Evolutionary conservation across 768 basidiomycete species (phyloP).

Genomic region (Lanmaoa rubissima): DNA sequence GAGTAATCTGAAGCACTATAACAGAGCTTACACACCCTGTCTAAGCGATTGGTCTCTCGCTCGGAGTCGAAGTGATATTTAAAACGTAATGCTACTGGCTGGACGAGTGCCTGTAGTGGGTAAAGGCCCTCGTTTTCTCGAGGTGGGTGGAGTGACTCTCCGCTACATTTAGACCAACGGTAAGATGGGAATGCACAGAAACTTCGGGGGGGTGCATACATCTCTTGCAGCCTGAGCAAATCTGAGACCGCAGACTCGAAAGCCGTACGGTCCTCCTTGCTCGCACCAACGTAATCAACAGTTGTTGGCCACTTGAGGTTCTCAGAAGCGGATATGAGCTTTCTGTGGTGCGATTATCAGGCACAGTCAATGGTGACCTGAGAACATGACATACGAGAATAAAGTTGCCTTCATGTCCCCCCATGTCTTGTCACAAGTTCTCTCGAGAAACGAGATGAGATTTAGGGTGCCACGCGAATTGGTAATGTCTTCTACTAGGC

Average conservation of each 20-base stretch:
- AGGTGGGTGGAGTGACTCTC: slow-evolving; percentile 43
- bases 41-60: slow-evolving; percentile 84
- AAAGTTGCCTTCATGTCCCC: slow-evolving; percentile 63
- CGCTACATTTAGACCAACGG: slow-evolving; percentile 37
- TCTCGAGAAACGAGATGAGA: slow-evolving; percentile 59
- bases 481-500: slow-evolving; percentile 43
- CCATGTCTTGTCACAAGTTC: slow-evolving; percentile 74
- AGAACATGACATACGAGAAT: slow-evolving; percentile 48
- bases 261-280: slow-evolving; percentile 48
- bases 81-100: slow-evolving; percentile 83
- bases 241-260: slow-evolving; percentile 83
- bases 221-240: slow-evolving; percentile 69
- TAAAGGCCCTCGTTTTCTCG: slow-evolving; percentile 57
- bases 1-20: neutral
- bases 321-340: slow-evolving; percentile 64
- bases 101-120: slow-evolving; percentile 79
- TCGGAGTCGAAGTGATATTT: slow-evolving; percentile 92
- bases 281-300: slow-evolving; percentile 58
- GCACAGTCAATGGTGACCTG: neutral
- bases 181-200: slow-evolving; percentile 2
- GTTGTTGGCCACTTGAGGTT: slow-evolving; percentile 81
- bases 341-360: slow-evolving; percentile 39
- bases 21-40: slow-evolving; percentile 60
- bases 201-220: slow-evolving; percentile 49
- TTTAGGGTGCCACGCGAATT: slow-evolving; percentile 51